phyloP scores from a whole-genome alignment of 805 yeast species.

The Myxozyma kluyveri region DNA sequence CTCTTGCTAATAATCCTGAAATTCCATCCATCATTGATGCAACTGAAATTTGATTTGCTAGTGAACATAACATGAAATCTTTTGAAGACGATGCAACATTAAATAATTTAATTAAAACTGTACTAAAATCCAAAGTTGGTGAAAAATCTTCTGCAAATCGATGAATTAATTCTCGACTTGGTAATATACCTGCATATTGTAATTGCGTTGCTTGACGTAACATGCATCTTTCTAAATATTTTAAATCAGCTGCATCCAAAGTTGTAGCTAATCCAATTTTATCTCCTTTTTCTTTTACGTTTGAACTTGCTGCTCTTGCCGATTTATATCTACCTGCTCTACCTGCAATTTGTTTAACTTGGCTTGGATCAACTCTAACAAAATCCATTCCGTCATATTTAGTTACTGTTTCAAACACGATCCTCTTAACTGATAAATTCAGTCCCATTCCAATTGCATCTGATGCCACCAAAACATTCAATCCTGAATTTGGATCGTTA shows the following conservation, averaged over 20 bases:
- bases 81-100: constrained; percentile 39
- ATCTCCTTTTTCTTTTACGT: constrained; percentile 6
- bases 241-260: constrained; percentile 22
- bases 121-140: constrained; percentile 46
- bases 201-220: constrained; percentile 52
- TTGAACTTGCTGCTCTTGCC: constrained; percentile 12
- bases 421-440: constrained; percentile 73
- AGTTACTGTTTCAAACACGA: constrained; percentile 63
- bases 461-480: constrained; percentile 85
- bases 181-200: constrained; percentile 70
- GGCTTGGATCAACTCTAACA: constrained; percentile 55
- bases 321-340: constrained; percentile 78
- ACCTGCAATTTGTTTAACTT: constrained; percentile 90
- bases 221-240: constrained; percentile 49
- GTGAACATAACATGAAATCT: constrained; percentile 43
- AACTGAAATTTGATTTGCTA: constrained; percentile 42
- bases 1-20: constrained; percentile 50
- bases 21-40: constrained; percentile 48
- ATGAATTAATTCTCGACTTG: constrained; percentile 69
- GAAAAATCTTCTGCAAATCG: constrained; percentile 63
- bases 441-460: constrained; percentile 99
- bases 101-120: constrained; percentile 51
- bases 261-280: constrained; percentile 35
- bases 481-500: constrained; percentile 62
- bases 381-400: constrained; percentile 68